These are phyloP conservation scores for Rhizopogon parksii DNA, from an alignment of 1,284 basidiomycete genomes.

Conservation along the genomic window DNA sequence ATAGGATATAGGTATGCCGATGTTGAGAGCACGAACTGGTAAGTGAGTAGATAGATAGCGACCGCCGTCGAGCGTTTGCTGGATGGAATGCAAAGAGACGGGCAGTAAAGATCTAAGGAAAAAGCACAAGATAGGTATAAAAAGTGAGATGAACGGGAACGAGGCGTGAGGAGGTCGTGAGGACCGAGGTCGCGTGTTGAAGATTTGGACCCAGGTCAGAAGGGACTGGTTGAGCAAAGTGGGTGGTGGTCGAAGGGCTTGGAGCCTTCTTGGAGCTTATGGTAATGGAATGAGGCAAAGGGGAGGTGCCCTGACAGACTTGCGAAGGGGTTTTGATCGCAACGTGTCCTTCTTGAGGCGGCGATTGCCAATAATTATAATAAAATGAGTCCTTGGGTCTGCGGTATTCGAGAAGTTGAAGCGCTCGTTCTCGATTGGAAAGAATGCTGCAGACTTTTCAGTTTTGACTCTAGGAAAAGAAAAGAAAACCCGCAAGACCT, in stretches of 20 bases:
- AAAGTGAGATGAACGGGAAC: conserved; percentile 37
- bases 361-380: conserved; percentile 35
- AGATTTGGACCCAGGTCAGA: conserved; percentile 28
- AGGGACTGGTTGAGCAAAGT: conserved; percentile 20
- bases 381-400: conserved; percentile 9
- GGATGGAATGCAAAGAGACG: conserved; percentile 26
- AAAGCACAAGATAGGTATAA: conserved; percentile 55
- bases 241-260: conserved; percentile 34
- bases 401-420: conserved; percentile 7
- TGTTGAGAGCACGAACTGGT: conserved; percentile 28
- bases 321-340: conserved; percentile 55
- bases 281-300: conserved; percentile 49
- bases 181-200: conserved; percentile 36
- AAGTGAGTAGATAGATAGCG: conserved; percentile 42
- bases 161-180: conserved; percentile 43
- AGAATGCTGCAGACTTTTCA: conserved; percentile 6
- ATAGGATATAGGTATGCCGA: conserved; percentile 31
- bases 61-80: conserved; percentile 31
- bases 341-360: conserved; percentile 62
- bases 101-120: conserved; percentile 34
- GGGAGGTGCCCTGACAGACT: conserved; percentile 45
- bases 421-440: conserved; percentile 14
- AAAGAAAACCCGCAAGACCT: conserved; percentile 4
- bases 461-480: conserved; percentile 16
- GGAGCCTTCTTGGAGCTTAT: conserved; percentile 33